A percentile compares a stretch with the other conserved stretches of the same genome.
Evolutionary conservation across 2,329 filamentous ascomycete genomes (phyloP).

Genomic region (Xylariaceae sp.): DNA sequence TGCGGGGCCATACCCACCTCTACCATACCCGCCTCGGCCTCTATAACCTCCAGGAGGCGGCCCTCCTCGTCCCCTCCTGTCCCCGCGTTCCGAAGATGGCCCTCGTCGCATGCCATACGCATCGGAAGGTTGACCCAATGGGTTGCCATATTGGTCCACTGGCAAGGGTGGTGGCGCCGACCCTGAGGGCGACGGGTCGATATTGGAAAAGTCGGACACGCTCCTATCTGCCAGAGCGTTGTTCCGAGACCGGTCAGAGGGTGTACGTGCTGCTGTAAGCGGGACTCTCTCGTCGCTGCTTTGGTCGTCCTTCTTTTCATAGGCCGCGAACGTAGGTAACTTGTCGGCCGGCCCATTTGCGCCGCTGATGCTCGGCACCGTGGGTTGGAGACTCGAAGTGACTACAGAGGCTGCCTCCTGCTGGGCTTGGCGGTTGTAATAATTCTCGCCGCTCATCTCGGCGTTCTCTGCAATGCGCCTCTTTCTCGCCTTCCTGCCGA

Average conservation of each 20-base stretch:
- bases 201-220: conserved; percentile 33
- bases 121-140: conserved; percentile 38
- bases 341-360: conserved; percentile 44
- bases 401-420: conserved; percentile 40
- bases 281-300: conserved; percentile 66
- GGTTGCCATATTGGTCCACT: conserved; percentile 62
- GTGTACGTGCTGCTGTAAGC: conserved; percentile 60
- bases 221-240: conserved; percentile 37
- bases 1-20: conserved; percentile 37
- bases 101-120: conserved; percentile 43
- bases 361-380: conserved; percentile 52
- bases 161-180: conserved; percentile 33
- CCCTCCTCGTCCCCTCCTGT: conserved; percentile 53
- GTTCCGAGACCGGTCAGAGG: conserved; percentile 52
- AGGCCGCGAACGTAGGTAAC: conserved; percentile 55
- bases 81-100: conserved; percentile 44
- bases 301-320: conserved; percentile 58
- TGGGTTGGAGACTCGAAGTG: conserved; percentile 47
- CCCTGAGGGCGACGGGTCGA: conserved; percentile 34
- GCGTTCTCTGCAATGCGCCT: conserved; percentile 88
- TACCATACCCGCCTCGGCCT: conserved; percentile 47
- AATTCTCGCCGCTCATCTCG: conserved; percentile 94
- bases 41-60: conserved; percentile 42
- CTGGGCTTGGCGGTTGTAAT: conserved; percentile 67
- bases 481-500: conserved; percentile 88